Evolutionary conservation across 1,139 yeast genomes (phyloP).

Genomic region (Sugiyamaella novakii): DNA sequence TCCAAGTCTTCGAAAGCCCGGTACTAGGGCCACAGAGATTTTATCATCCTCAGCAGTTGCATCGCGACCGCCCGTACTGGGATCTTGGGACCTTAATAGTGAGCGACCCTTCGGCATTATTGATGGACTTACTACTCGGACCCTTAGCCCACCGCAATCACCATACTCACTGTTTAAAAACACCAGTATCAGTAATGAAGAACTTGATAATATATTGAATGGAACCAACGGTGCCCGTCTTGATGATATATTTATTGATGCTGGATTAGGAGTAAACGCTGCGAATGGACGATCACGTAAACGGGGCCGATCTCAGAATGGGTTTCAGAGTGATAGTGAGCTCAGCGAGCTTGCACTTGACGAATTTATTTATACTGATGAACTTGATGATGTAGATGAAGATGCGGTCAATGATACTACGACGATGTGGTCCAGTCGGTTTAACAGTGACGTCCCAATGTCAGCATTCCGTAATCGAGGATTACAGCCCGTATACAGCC

Average conservation of each 20-base stretch:
- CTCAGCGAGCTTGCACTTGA: constrained; percentile 76
- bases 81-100: constrained; percentile 85
- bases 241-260: constrained; percentile 22
- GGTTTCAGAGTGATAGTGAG: constrained; percentile 42
- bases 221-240: constrained; percentile 25
- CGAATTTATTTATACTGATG: constrained; percentile 84
- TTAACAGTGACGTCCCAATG: constrained; percentile 67
- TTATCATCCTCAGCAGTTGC: constrained; percentile 81
- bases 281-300: constrained; percentile 15
- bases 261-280: constrained; percentile 1
- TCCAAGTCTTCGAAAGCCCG: constrained; percentile 59
- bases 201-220: constrained; percentile 5
- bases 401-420: constrained; percentile 24
- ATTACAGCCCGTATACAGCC: constrained; percentile 33
- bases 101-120: constrained; percentile 86
- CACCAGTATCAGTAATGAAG: constrained; percentile 5
- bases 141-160: constrained; percentile 51
- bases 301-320: constrained; percentile 25
- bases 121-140: constrained; percentile 88
- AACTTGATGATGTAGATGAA: constrained; percentile 73
- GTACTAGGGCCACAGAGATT: constrained; percentile 84
- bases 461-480: constrained; percentile 90
- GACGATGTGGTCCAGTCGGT: constrained; percentile 29
- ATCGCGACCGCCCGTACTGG: constrained; percentile 86
- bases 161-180: constrained; percentile 5